phyloP scores from a whole-genome alignment of 2,329 filamentous ascomycete species.

The Diplodia intermedia region DNA sequence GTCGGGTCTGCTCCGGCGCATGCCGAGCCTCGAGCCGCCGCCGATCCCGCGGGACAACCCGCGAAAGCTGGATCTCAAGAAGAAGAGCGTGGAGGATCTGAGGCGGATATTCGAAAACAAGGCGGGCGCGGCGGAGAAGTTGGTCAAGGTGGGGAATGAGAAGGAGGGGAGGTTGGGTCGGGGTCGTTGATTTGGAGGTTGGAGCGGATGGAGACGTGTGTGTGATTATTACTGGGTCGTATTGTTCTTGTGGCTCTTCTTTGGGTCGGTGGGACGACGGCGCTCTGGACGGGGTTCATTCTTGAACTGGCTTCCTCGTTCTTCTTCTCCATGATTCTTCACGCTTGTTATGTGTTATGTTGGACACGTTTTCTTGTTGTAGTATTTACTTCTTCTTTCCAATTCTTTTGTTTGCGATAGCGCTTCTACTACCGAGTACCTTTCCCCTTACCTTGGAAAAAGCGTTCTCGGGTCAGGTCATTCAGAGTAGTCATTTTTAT shows the following conservation, averaged over 20 bases:
- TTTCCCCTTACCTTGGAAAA: too few species aligned
- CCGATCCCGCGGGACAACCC: slow-evolving; percentile 33
- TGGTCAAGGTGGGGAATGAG: slow-evolving; percentile 39
- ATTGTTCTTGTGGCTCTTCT: not conserved
- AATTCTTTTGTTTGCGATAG: too few species aligned
- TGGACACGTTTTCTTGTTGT: too few species aligned
- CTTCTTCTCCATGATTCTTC: too few species aligned
- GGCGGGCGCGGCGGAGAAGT: slow-evolving; percentile 48
- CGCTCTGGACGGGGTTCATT: too few species aligned
- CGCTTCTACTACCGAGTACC: too few species aligned
- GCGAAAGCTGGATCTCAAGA: slow-evolving; percentile 51
- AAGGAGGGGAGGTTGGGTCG: not conserved
- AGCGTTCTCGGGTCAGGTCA: too few species aligned
- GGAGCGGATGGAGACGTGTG: not conserved
- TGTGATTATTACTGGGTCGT: too few species aligned
- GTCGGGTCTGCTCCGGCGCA: slow-evolving; percentile 54
- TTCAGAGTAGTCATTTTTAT: too few species aligned
- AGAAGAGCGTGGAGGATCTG: slow-evolving; percentile 57
- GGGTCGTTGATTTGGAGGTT: not conserved
- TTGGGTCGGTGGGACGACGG: not conserved
- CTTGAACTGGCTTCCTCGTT: too few species aligned
- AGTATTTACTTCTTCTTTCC: too few species aligned
- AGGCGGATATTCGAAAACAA: slow-evolving; percentile 57
- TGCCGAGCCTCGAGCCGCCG: slow-evolving; percentile 53
- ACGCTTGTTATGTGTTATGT: too few species aligned